Conservation (phyloP, 345 rosid genomes). For the Viola odorata region DNA sequence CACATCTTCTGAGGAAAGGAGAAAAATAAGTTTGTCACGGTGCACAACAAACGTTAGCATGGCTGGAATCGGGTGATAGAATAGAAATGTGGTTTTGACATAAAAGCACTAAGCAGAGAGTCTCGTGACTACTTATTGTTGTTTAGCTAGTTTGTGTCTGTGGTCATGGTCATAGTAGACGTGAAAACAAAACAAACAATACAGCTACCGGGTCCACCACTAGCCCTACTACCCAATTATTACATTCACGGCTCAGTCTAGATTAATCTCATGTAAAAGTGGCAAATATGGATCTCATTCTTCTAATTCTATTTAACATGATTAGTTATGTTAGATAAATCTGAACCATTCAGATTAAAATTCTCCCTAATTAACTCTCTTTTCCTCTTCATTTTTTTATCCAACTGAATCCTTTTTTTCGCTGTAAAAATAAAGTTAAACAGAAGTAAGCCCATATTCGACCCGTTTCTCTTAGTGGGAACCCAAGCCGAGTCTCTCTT, state of each 20-base stretch:
- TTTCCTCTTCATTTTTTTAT: background rate
- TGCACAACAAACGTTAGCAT: background rate
- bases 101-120: background rate
- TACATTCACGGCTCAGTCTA: slow-evolving; percentile 44
- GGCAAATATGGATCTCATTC: background rate
- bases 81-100: slow-evolving; percentile 19
- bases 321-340: no score
- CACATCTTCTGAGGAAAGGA: background rate
- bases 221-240: background rate
- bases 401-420: no score
- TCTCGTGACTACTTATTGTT: slow-evolving; percentile 81
- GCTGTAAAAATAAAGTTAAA: no score
- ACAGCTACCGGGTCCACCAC: slow-evolving; percentile 16
- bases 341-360: background rate
- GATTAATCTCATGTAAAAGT: background rate
- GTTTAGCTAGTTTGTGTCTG: slow-evolving; percentile 37
- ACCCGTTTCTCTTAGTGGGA: no score
- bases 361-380: background rate
- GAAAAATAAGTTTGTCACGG: background rate
- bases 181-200: slow-evolving; percentile 28
- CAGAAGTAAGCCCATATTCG: no score
- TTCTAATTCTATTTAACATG: no score
- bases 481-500: no score
- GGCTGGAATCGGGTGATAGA: slow-evolving; percentile 9
- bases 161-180: slow-evolving; percentile 33